These are phyloP conservation scores for Termitomyces eurrhizus DNA, from an alignment of 768 basidiomycete genomes.

Conservation along the genomic window DNA sequence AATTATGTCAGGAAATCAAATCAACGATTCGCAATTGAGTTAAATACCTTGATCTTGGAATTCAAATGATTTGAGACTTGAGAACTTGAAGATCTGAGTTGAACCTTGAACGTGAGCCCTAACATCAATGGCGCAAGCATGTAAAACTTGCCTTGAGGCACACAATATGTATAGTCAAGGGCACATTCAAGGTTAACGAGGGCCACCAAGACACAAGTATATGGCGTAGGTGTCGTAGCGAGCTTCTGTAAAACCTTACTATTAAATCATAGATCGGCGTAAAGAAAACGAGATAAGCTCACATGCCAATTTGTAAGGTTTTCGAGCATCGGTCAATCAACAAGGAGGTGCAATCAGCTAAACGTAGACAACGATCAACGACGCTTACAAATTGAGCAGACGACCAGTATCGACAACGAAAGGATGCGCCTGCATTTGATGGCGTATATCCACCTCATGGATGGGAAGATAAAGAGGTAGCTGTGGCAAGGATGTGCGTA, in stretches of 20 bases:
- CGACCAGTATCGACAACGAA: neutral
- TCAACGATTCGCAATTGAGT: neutral
- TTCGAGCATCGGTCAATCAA: too few relatives aligned
- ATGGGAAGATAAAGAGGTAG: neutral
- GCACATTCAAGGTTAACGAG: neutral
- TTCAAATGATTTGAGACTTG: neutral
- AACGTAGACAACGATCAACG: neutral
- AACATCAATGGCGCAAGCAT: neutral
- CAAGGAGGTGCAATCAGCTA: neutral
- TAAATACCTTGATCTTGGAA: neutral
- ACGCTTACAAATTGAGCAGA: neutral
- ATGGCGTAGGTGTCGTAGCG: neutral
- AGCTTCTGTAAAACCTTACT: neutral
- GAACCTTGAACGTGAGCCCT: neutral
- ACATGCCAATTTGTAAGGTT: neutral
- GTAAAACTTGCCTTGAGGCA: neutral
- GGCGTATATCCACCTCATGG: neutral
- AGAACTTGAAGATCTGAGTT: neutral
- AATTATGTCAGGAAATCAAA: neutral
- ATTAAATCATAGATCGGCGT: neutral
- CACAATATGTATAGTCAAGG: neutral
- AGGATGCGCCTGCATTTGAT: neutral
- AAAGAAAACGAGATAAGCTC: neutral
- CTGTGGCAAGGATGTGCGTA: too few relatives aligned
- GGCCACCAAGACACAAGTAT: neutral